Percentiles rank a stretch among this genome's conserved stretches.
Evolutionary conservation across 1,139 yeast genomes (phyloP).

Genomic region (Geotrichum europaeum): DNA sequence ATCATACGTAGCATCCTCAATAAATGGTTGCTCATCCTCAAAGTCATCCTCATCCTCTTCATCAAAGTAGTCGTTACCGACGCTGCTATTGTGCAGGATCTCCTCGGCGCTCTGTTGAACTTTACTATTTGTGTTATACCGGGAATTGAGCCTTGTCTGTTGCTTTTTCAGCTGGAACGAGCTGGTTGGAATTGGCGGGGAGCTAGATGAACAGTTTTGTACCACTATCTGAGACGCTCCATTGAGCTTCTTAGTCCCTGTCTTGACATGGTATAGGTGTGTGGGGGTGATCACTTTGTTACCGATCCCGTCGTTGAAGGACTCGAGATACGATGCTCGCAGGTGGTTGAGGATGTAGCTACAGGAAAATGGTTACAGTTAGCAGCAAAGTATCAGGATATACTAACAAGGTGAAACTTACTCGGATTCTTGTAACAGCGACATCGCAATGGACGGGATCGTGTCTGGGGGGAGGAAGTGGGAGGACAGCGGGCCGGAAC

Average conservation of each 20-base stretch:
- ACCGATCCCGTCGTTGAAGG: conserved; percentile 34
- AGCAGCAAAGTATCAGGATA: background rate
- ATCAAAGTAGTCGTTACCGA: conserved; percentile 16
- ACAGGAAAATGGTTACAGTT: background rate
- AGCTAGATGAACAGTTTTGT: conserved; percentile 11
- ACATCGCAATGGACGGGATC: conserved; percentile 21
- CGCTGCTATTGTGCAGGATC: conserved; percentile 6
- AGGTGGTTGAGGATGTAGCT: conserved; percentile 32
- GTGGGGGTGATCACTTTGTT: conserved; percentile 31
- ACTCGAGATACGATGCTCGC: conserved; percentile 32
- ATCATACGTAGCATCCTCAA: conserved; percentile 18
- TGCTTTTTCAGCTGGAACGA: background rate
- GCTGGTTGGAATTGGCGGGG: conserved; percentile 18
- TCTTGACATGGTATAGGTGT: conserved; percentile 29
- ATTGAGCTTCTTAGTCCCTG: conserved; percentile 22
- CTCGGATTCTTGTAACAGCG: conserved; percentile 31
- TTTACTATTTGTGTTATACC: background rate
- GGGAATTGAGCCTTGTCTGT: background rate
- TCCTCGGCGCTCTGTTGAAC: conserved; percentile 2
- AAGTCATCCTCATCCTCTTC: conserved; percentile 17
- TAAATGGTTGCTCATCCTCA: conserved; percentile 17
- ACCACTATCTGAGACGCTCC: conserved; percentile 14
- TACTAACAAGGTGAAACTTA: conserved; percentile 15
- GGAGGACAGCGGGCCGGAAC: background rate
- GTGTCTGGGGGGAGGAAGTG: background rate